Evolutionary conservation across 2,329 filamentous ascomycete species (phyloP).

Genomic region (Apiospora pterosperma): DNA sequence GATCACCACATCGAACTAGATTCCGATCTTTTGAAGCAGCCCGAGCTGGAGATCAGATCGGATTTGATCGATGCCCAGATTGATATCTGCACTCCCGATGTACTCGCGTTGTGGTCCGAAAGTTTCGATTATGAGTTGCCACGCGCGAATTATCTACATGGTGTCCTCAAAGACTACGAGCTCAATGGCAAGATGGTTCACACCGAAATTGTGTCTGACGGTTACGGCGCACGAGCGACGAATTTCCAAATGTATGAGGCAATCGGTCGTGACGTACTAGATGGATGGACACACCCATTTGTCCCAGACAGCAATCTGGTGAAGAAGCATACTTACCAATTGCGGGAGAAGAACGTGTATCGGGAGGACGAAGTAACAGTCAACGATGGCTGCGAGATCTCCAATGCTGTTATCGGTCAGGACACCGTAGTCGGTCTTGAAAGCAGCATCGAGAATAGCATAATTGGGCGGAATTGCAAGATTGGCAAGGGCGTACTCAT

Average conservation of each 20-base stretch:
- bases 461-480: constrained; percentile 79
- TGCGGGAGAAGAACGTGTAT: constrained; percentile 67
- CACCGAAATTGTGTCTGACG: constrained; percentile 75
- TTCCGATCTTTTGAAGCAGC: constrained; percentile 68
- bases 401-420: constrained; percentile 71
- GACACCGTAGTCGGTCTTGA: constrained; percentile 72
- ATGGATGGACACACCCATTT: constrained; percentile 83
- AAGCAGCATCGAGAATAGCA: constrained; percentile 67
- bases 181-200: constrained; percentile 97
- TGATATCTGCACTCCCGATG: constrained; percentile 96
- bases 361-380: constrained; percentile 76
- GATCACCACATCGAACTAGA: constrained; percentile 71
- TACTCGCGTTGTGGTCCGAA: constrained; percentile 92
- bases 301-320: constrained; percentile 86
- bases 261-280: constrained; percentile 81
- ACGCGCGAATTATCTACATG: constrained; percentile 82
- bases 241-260: constrained; percentile 89
- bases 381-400: constrained; percentile 67
- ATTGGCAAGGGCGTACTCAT: constrained; percentile 84
- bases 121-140: constrained; percentile 96
- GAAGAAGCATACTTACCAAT: constrained; percentile 71
- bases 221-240: constrained; percentile 82
- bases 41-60: constrained; percentile 76
- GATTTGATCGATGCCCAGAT: constrained; percentile 93
- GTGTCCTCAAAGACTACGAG: constrained; percentile 94